Percentiles rank a stretch among this genome's conserved stretches.
phyloP scores from a whole-genome alignment of 805 yeast species.

The Candida orba region DNA sequence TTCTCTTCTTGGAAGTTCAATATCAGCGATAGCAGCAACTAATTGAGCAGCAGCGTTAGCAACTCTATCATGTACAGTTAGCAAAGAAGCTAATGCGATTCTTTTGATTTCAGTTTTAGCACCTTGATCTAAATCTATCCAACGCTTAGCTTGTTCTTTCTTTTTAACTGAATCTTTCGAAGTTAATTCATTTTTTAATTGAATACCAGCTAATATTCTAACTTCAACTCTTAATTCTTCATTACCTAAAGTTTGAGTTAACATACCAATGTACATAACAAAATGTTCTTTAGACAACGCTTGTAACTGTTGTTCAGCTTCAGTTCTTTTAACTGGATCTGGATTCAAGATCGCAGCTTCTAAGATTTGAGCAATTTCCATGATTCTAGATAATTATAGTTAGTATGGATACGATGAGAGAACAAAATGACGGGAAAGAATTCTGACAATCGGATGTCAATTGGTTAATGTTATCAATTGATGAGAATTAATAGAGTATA shows the following conservation, averaged over 20 bases:
- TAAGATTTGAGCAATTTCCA: slow-evolving; percentile 60
- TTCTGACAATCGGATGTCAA: no score
- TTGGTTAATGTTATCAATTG: no score
- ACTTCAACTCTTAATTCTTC: slow-evolving; percentile 65
- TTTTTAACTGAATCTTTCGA: slow-evolving; percentile 67
- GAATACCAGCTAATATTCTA: slow-evolving; percentile 85
- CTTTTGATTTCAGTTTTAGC: slow-evolving; percentile 61
- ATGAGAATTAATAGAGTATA: no score
- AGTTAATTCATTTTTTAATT: slow-evolving; percentile 78
- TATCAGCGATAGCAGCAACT: slow-evolving; percentile 94
- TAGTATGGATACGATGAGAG: neutral
- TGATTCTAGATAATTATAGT: slow-evolving; percentile 4
- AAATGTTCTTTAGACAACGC: slow-evolving; percentile 70
- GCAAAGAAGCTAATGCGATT: slow-evolving; percentile 53
- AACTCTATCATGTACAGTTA: slow-evolving; percentile 65
- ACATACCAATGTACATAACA: slow-evolving; percentile 60
- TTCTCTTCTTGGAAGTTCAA: slow-evolving; percentile 79
- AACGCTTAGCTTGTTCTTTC: slow-evolving; percentile 56
- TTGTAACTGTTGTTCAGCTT: slow-evolving; percentile 73
- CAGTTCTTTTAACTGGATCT: slow-evolving; percentile 57
- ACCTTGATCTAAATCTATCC: slow-evolving; percentile 55
- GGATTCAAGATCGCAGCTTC: slow-evolving; percentile 74
- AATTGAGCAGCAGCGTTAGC: slow-evolving; percentile 88
- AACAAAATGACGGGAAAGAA: neutral
- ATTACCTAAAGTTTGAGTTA: slow-evolving; percentile 66